Conservation (phyloP, 1,139 yeast species). For the Saccharomyces pastorianus region DNA sequence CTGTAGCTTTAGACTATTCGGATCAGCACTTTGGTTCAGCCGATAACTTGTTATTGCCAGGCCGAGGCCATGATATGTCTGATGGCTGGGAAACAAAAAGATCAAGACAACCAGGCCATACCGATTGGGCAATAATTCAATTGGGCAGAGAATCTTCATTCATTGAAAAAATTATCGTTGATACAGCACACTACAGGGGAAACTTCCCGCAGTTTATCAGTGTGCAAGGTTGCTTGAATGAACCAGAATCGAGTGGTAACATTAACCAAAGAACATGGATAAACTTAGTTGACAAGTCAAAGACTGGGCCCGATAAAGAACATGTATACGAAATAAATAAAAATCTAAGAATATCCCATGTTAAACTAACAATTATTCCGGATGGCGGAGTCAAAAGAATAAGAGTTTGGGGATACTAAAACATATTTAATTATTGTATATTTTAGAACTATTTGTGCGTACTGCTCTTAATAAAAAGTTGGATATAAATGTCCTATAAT, state of each 20-base stretch:
- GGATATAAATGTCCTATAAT: not conserved
- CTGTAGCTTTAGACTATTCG: constrained; percentile 71
- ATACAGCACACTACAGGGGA: constrained; percentile 90
- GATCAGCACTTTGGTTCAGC: constrained; percentile 94
- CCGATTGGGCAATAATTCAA: constrained; percentile 81
- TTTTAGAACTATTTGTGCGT: not conserved
- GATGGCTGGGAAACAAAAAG: constrained; percentile 98
- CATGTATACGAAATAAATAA: constrained; percentile 42
- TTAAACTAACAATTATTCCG: constrained; percentile 75
- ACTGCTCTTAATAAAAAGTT: not conserved
- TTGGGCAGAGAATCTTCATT: constrained; percentile 55
- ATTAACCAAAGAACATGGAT: constrained; percentile 48
- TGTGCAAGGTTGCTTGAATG: constrained; percentile 47
- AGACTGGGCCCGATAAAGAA: constrained; percentile 74
- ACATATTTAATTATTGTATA: not conserved
- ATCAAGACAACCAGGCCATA: constrained; percentile 74
- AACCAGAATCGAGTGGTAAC: constrained; percentile 27
- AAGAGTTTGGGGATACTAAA: constrained; percentile 56
- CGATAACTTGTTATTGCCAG: constrained; percentile 80
- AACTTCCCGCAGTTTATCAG: constrained; percentile 78
- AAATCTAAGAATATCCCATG: constrained; percentile 45
- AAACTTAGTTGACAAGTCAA: constrained; percentile 52
- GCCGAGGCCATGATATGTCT: constrained; percentile 91
- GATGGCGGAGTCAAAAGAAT: constrained; percentile 94
- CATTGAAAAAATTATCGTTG: constrained; percentile 57